phyloP scores from a whole-genome alignment of 495 filamentous ascomycete genomes.

The Aspergillus biplanus region DNA sequence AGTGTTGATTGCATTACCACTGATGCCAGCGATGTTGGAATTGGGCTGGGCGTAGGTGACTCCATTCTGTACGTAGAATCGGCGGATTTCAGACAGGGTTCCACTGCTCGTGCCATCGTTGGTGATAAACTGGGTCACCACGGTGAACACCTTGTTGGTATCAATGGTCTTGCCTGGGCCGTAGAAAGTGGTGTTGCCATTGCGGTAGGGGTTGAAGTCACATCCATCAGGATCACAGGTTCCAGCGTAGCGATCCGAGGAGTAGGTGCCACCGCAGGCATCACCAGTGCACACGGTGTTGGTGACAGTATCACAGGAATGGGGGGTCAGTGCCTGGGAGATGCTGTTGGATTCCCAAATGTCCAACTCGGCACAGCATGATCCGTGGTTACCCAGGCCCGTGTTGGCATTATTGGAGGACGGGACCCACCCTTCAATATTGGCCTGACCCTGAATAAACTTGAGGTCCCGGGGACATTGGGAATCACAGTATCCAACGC shows the following conservation, averaged over 20 bases:
- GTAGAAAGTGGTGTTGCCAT: constrained; percentile 66
- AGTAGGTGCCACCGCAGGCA: constrained; percentile 57
- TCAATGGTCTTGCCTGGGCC: constrained; percentile 63
- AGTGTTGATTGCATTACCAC: constrained; percentile 60
- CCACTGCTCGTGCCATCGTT: constrained; percentile 57
- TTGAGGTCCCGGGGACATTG: constrained; percentile 68
- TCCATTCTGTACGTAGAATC: constrained; percentile 73
- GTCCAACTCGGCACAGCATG: constrained; percentile 76
- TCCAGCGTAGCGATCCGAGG: constrained; percentile 46
- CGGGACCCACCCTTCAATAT: constrained; percentile 61
- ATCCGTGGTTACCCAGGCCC: constrained; percentile 61
- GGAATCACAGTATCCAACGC: constrained; percentile 76
- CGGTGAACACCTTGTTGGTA: constrained; percentile 65
- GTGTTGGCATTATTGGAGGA: constrained; percentile 62
- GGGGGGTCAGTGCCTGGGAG: constrained; percentile 62
- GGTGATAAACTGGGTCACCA: constrained; percentile 73
- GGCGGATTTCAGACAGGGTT: constrained; percentile 63
- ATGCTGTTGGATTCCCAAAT: constrained; percentile 71
- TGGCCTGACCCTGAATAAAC: constrained; percentile 70
- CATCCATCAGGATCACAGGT: constrained; percentile 78
- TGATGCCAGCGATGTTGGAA: constrained; percentile 54
- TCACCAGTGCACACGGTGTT: constrained; percentile 61
- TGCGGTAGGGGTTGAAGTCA: constrained; percentile 77
- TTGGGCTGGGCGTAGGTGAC: constrained; percentile 61
- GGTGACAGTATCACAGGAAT: constrained; percentile 60